A percentile compares a stretch with the other conserved stretches of the same genome.
These are phyloP conservation scores for Furcasterigmium sp. DNA, from an alignment of 2,329 filamentous ascomycete species.

Conservation along the genomic window DNA sequence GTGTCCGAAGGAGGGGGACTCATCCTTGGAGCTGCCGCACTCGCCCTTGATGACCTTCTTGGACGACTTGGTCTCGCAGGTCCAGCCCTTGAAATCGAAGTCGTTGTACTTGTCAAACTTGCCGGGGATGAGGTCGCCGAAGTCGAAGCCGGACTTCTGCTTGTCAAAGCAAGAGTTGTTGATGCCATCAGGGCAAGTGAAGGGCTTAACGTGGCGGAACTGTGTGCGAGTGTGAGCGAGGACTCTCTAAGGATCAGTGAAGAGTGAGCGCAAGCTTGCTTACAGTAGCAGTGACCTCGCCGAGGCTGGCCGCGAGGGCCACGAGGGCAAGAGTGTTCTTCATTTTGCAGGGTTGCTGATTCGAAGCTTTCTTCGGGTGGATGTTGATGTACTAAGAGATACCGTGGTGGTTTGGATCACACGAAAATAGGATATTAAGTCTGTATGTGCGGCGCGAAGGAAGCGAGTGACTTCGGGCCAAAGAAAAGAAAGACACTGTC, in stretches of 20 bases:
- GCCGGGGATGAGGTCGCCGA: conserved; percentile 57
- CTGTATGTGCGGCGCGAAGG: conserved; percentile 35
- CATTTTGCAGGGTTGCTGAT: conserved; percentile 30
- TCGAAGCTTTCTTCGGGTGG: background rate
- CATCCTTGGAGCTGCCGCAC: conserved; percentile 37
- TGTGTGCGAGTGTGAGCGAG: conserved; percentile 6
- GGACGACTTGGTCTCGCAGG: conserved; percentile 53
- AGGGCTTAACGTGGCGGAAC: conserved; percentile 36
- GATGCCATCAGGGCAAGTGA: conserved; percentile 64
- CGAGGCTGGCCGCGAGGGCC: conserved; percentile 45
- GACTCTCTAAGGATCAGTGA: conserved; percentile 10
- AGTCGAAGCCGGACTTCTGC: conserved; percentile 69
- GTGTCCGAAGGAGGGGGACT: conserved; percentile 54
- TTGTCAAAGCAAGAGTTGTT: conserved; percentile 68
- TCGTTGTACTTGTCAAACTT: conserved; percentile 62
- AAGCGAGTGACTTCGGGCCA: conserved; percentile 53
- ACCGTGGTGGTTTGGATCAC: background rate
- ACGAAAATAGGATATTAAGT: conserved; percentile 6
- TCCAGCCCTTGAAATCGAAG: conserved; percentile 70
- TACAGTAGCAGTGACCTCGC: conserved; percentile 44
- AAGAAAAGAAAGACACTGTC: conserved; percentile 23
- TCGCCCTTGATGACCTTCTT: conserved; percentile 58
- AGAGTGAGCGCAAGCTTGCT: conserved; percentile 10
- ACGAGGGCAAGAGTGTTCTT: conserved; percentile 45
- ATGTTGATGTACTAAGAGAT: background rate